Evolutionary conservation across 2,329 filamentous ascomycete species (phyloP).

Genomic region (Mollisiaceae sp.): DNA sequence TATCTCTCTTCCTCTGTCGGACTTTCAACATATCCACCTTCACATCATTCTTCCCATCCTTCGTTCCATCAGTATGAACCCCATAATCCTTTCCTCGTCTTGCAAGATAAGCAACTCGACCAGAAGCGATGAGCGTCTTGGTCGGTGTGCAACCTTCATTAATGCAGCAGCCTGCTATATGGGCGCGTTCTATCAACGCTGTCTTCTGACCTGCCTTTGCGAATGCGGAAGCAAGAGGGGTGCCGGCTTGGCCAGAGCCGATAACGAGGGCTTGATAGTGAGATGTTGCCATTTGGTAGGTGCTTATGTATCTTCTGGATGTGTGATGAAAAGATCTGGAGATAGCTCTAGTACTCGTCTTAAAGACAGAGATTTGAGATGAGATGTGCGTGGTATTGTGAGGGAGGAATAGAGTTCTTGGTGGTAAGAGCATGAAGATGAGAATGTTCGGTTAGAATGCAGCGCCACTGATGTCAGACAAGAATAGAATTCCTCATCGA

Average conservation of each 20-base stretch:
- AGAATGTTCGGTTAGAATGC: background rate
- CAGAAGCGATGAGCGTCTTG: conserved; percentile 61
- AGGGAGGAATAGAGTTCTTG: background rate
- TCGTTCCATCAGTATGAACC: conserved; percentile 40
- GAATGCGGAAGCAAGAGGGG: conserved; percentile 54
- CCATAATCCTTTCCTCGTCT: conserved; percentile 52
- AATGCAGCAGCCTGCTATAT: conserved; percentile 59
- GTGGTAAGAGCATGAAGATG: background rate
- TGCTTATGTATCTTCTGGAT: background rate
- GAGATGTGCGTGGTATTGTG: too few species aligned
- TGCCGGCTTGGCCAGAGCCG: conserved; percentile 59
- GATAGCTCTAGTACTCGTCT: background rate
- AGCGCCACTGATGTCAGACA: too few species aligned
- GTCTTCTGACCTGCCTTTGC: conserved; percentile 51
- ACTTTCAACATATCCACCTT: conserved; percentile 54
- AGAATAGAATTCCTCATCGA: background rate
- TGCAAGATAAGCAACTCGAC: conserved; percentile 53
- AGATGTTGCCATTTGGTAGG: background rate
- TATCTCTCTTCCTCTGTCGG: conserved; percentile 57
- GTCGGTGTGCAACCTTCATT: conserved; percentile 63
- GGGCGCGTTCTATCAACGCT: conserved; percentile 52
- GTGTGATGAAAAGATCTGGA: background rate
- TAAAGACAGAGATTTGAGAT: background rate
- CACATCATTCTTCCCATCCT: conserved; percentile 35
- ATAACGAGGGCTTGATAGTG: conserved; percentile 52